Base-by-base conservation (phyloP, 805 yeast species). In the Candida vaughaniae region DNA sequence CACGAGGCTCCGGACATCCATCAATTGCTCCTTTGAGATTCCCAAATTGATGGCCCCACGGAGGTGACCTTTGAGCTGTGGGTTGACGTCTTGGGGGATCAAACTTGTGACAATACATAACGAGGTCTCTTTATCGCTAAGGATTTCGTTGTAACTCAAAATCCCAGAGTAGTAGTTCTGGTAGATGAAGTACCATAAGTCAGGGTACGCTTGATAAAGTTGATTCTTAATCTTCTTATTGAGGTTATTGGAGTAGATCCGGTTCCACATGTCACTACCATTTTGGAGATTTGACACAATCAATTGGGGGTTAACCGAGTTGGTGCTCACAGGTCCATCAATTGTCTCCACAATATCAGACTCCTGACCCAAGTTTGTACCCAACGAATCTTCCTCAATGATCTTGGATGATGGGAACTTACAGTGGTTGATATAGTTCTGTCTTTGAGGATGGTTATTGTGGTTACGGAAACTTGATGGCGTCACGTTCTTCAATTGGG, bases 61-160 rank as follows among this genome's bases (percentile, higher is more conserved):
- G 43, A 90, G 69, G 55, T 90, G 97, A 0, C 97, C 97, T 60
- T 87, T 85, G 47, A 90, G 69, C 51, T 90, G 96, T 0, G 96
- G 95, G 48, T 85, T 87, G 8, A 90, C 96, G 58, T 90, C 95
- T 55, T 87, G 96, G 1, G 97, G 96, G 8, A 90, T 80, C 47
- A 90, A 69, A 43, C 91, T 73, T 0, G 95, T 81, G 12, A 90
- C 75, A 2, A 90, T 78, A 22, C 87, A 81, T 41, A 87, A 55
- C 22, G 91, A 80, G 1, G 96, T 83, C 45, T 88, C 95, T 45
- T 67, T 70, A 1, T 84, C 79, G 3, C 69, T 53, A 19, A 90
- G 60, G 1, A 87, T 70, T 3, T 71, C 81, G 12, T 79, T 74
- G 56, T 62, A 83, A 15, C 95, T 82, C 42, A 90, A 69, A 22